phyloP scores from a whole-genome alignment of 371 early-diverging fungal genomes.

The Chytridium lagenaria region DNA sequence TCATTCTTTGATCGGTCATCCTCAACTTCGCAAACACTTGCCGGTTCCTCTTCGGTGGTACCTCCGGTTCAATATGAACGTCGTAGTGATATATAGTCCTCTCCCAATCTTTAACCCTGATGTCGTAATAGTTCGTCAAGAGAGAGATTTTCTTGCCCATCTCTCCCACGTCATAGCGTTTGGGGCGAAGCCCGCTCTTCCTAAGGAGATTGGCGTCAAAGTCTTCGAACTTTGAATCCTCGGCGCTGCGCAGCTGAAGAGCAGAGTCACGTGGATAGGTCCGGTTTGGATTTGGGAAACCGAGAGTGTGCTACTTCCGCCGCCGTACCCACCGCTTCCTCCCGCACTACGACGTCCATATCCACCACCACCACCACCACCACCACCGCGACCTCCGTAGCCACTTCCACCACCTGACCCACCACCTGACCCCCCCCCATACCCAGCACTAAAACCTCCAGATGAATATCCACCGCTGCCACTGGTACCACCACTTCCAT shows the following conservation, averaged over 20 bases:
- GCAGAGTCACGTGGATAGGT: background rate
- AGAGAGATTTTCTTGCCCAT: constrained; percentile 28
- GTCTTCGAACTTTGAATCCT: background rate
- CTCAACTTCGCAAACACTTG: constrained; percentile 34
- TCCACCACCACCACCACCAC: background rate
- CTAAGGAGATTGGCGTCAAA: constrained; percentile 13
- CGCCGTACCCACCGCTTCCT: too few species aligned
- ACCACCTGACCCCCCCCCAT: too few species aligned
- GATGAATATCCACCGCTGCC: too few species aligned
- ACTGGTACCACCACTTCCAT: too few species aligned
- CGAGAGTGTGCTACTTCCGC: background rate
- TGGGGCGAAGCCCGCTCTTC: constrained; percentile 21
- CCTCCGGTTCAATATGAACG: constrained; percentile 37
- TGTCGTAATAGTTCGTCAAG: constrained; percentile 31
- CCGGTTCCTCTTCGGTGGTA: constrained; percentile 34
- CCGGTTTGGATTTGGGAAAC: background rate
- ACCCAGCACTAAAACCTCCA: too few species aligned
- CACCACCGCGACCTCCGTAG: background rate
- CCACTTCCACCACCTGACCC: too few species aligned
- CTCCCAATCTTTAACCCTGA: constrained; percentile 23
- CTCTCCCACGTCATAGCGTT: constrained; percentile 29
- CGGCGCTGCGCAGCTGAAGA: background rate
- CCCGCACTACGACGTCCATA: background rate
- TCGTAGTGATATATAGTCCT: constrained; percentile 30
- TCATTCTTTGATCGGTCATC: constrained; percentile 22